Evolutionary conservation across 495 filamentous ascomycete genomes (phyloP).

Genomic region (Daldinia decipiens): DNA sequence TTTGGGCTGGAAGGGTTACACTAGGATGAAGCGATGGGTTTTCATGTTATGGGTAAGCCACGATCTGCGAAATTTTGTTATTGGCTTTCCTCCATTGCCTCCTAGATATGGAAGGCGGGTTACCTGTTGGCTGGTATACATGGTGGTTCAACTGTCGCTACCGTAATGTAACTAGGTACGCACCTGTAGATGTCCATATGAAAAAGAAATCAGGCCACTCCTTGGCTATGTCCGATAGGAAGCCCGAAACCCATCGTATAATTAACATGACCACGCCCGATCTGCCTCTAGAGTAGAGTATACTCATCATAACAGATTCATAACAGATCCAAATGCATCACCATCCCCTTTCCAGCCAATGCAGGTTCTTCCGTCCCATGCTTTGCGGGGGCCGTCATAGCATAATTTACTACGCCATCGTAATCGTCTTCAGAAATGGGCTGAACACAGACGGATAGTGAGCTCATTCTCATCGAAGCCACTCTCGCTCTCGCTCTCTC

Average conservation of each 20-base stretch:
- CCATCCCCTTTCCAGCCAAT: conserved; percentile 3
- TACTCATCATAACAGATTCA: background rate
- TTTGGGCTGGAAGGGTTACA: background rate
- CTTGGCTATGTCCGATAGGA: conserved; percentile 10
- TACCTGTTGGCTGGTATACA: conserved; percentile 19
- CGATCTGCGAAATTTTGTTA: conserved; percentile 6
- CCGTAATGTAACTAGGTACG: conserved; percentile 39
- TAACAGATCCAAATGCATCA: background rate
- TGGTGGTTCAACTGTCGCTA: conserved; percentile 37
- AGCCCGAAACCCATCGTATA: background rate
- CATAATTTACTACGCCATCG: conserved; percentile 5
- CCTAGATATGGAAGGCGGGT: conserved; percentile 8
- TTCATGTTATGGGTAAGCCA: conserved; percentile 4
- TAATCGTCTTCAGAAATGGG: conserved; percentile 10
- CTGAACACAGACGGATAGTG: conserved; percentile 5
- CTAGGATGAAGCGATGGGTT: conserved; percentile 11
- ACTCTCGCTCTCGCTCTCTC: background rate
- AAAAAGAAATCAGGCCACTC: conserved; percentile 16
- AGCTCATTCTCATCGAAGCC: conserved; percentile 3
- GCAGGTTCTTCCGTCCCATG: background rate
- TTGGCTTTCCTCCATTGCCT: conserved; percentile 20
- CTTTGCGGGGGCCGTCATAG: background rate
- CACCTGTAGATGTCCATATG: conserved; percentile 36
- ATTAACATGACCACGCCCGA: background rate
- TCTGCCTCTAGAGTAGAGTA: background rate